Evolutionary conservation across 371 early-diverging fungal genomes (phyloP), one percentile per base, ranked within the genome.

Genomic region (Circinella umbellata): DNA sequence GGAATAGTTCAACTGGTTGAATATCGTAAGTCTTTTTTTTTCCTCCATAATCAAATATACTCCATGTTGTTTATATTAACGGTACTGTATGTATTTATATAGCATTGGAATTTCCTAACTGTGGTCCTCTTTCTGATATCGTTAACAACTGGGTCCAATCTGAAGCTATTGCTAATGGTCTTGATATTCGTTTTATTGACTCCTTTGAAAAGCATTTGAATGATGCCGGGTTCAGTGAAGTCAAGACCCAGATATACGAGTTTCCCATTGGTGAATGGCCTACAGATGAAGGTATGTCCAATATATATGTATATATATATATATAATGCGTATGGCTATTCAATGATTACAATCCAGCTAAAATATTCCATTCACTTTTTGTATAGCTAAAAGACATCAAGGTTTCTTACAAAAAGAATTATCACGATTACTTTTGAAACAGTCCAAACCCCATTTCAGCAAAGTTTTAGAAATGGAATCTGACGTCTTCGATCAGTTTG

Each of bases 261-360:
- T 78, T 83, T 48, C 81, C 84, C 34, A 72, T 83, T 63, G 84
- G 84, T 36, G 84, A 83, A 74, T 83, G 84, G 84, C 77, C 81
- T n/a, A 57, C 65, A 1, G 71, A 80, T 61, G 67, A 73, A 11
- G 38, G 84, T 83, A 73, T 70, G 73, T 69, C 39, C n/a, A 2
- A 35, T 37, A 42, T 35, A 10, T 36, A 27, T n/a, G 3, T 9
- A 57, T 35, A 61, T 48, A 15, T 27, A 36, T n/a, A n/a, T n/a
- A n/a, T n/a, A n/a, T n/a, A n/a, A n/a, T n/a, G n/a, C n/a, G n/a
- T n/a, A n/a, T n/a, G n/a, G n/a, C 14, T 15, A 17, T 60, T 17
- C 46, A 4, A 57, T 39, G 34, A 15, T 37, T 60, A 27, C 27
- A 27, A 27, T 1, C 27, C 27, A 27, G 2, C 27, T 27, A 27